Conservation (phyloP, 192 early-diverging fungal species). For the Rhizoclosmatium globosum region DNA sequence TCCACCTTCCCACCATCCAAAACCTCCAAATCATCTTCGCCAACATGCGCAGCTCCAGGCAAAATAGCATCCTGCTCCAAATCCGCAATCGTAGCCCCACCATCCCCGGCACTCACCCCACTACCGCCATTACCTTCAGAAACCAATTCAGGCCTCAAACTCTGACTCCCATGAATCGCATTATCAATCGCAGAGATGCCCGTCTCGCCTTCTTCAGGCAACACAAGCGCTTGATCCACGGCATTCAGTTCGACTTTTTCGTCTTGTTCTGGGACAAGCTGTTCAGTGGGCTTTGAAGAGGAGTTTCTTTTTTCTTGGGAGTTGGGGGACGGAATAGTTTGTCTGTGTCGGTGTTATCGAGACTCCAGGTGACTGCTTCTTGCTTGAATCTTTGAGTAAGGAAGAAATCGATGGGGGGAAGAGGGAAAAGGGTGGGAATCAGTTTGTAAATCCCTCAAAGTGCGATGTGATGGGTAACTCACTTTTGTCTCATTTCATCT, state of each 20-base stretch:
- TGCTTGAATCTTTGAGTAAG: background rate
- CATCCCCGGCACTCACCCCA: background rate
- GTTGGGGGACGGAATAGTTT: background rate
- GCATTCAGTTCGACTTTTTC: background rate
- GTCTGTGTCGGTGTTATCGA: background rate
- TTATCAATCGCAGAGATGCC: background rate
- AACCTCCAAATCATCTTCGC: no score
- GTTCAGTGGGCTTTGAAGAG: background rate
- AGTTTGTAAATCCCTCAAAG: background rate
- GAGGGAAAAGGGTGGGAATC: background rate
- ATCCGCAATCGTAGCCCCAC: background rate
- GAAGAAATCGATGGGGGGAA: no score
- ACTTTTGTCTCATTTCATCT: background rate
- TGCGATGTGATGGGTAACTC: background rate
- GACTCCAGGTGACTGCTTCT: background rate
- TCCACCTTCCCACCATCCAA: background rate
- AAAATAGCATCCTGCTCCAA: slow-evolving; percentile 6
- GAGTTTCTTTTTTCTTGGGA: background rate
- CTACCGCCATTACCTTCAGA: background rate
- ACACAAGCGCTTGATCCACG: background rate
- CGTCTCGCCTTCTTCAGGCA: background rate
- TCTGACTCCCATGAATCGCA: background rate
- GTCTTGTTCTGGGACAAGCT: background rate
- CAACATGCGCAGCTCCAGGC: background rate
- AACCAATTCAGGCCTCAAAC: background rate